These are phyloP conservation scores for Bacterosira constricta DNA, from an alignment of 108 stramenopile genomes.

Conservation along the genomic window DNA sequence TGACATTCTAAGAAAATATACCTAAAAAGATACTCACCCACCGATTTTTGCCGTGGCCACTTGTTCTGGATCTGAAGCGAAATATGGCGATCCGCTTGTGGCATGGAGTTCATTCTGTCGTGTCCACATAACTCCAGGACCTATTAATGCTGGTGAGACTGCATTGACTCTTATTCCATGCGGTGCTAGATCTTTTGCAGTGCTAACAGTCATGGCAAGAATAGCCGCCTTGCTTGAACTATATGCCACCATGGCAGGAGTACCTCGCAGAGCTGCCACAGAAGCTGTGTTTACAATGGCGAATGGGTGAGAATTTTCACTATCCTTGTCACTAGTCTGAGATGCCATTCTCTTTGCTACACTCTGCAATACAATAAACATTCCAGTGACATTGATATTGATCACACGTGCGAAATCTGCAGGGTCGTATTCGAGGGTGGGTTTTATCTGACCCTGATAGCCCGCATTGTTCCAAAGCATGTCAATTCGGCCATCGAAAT, in stretches of 20 bases:
- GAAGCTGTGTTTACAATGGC: conserved; percentile 90
- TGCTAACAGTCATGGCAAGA: conserved; percentile 76
- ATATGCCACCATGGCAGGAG: conserved; percentile 91
- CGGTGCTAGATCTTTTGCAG: conserved; percentile 86
- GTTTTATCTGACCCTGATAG: conserved; percentile 90
- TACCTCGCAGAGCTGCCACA: conserved; percentile 87
- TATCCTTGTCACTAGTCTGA: conserved; percentile 31
- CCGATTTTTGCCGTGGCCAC: conserved; percentile 81
- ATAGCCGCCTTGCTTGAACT: conserved; percentile 88
- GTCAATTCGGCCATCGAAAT: conserved; percentile 65
- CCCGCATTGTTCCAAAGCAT: conserved; percentile 96
- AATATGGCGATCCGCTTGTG: conserved; percentile 79
- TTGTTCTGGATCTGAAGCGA: conserved; percentile 70
- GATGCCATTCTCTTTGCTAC: conserved; percentile 75
- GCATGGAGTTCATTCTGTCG: conserved; percentile 93
- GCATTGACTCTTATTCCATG: conserved; percentile 89
- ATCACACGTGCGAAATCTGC: conserved; percentile 85
- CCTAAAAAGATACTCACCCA: conserved; percentile 27
- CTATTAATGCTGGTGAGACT: conserved; percentile 88
- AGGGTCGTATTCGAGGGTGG: conserved; percentile 81
- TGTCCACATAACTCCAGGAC: conserved; percentile 94
- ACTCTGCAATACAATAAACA: conserved; percentile 87
- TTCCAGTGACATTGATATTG: conserved; percentile 92
- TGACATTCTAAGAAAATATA: background rate
- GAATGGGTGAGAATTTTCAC: conserved; percentile 37